Evolutionary conservation across 2,329 filamentous ascomycete species (phyloP), one percentile per base, ranked within the genome.

Genomic region (Parastagonospora avenae): DNA sequence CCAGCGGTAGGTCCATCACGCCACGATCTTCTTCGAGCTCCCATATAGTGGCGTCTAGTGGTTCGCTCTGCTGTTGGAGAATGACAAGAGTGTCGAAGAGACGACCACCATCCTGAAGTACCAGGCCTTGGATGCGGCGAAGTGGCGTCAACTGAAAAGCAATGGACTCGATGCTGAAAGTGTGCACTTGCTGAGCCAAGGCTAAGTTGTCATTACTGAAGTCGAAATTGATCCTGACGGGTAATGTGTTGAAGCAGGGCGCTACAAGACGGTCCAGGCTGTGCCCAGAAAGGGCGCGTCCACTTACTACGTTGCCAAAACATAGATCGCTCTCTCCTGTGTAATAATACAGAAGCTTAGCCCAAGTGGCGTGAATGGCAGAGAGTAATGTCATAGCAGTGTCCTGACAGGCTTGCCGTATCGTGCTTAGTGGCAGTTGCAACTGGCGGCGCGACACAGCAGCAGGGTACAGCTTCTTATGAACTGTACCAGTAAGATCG

Each of bases 231-330:
- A 85, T 74, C 24, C 91, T 83, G 1, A 92, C 67, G 0, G 92
- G 91, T 10, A 96, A 74, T 0, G 92, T 96, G 67, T 96, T 97
- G 79, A 97, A 96, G 69, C 91, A 96, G 0, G 92, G 92, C 0
- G 90, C 91, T n/a, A 95, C 83, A 5, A 96, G 81, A 4, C 80
- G 78, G 32, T 92, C 86, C 9, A 93, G 77, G 0, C 82, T 83
- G 5, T 88, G 81, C 2, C 92, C 71, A 0, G 84, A 75, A 8
- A 90, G 68, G 0, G 86, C 87, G 7, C 92, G 85, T 1, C 92
- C 92, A 64, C 85, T 92, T 48, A 93, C 82, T 2, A 97, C 87
- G 62, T 91, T 94, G 0, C 93, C 92, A 64, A 97, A 96, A 69
- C 90, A 94, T 4, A 96, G 64, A 63, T 96, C 92, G 0, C 76